Percentiles rank a stretch among this genome's conserved stretches.
Conservation (phyloP, 2,329 filamentous ascomycete species). For the Dactylellina haptotyla region DNA sequence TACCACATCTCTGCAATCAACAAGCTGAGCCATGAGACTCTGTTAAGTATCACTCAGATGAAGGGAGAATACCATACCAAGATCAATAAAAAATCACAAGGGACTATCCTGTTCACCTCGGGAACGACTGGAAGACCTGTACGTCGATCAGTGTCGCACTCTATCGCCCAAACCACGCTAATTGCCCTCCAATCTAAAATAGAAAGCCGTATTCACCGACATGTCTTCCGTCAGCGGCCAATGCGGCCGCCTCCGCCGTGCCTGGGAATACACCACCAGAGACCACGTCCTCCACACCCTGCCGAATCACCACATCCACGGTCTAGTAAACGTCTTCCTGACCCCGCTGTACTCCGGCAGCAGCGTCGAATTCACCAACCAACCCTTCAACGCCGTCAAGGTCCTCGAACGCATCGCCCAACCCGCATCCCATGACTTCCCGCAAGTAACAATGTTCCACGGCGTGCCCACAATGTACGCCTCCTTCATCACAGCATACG, state of each 20-base stretch:
- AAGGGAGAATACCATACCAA: background rate
- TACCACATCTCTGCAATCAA: background rate
- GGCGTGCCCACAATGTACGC: constrained; percentile 96
- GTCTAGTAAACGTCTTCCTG: constrained; percentile 89
- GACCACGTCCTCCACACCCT: constrained; percentile 91
- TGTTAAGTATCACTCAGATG: background rate
- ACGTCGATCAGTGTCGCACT: no score
- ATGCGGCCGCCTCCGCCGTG: constrained; percentile 54
- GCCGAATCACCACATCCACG: constrained; percentile 96
- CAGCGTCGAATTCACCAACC: constrained; percentile 83
- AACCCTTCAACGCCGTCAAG: constrained; percentile 82
- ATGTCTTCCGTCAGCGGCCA: constrained; percentile 8
- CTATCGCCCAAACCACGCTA: no score
- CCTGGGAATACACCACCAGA: constrained; percentile 79
- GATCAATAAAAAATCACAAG: background rate
- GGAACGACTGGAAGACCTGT: constrained; percentile 44
- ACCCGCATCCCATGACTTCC: constrained; percentile 56
- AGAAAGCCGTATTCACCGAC: constrained; percentile 50
- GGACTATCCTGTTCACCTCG: constrained; percentile 42
- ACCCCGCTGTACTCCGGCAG: constrained; percentile 85
- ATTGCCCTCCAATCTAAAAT: no score
- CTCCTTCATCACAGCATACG: constrained; percentile 76
- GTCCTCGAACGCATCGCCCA: constrained; percentile 76
- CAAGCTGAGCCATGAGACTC: background rate
- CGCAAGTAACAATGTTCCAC: constrained; percentile 81